A percentile compares a stretch with the other conserved stretches of the same genome.
Evolutionary conservation across 2,329 filamentous ascomycete species (phyloP).

Genomic region (Coccinonectria pachysandricola): DNA sequence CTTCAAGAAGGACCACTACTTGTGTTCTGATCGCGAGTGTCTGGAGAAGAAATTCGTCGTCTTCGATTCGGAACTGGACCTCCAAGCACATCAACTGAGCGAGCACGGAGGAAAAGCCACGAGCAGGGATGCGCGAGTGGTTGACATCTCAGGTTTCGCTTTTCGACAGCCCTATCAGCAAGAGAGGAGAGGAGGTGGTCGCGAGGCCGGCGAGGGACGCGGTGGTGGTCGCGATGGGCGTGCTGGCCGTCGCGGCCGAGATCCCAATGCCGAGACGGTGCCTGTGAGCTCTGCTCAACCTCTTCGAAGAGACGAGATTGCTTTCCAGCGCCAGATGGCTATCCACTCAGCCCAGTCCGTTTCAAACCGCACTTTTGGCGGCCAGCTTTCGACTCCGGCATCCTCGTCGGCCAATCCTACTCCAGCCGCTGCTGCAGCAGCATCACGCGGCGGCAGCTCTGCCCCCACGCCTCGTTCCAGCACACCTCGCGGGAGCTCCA

Average conservation of each 20-base stretch:
- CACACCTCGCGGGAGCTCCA: constrained; percentile 14
- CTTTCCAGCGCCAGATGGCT: constrained; percentile 84
- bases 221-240: constrained; percentile 49
- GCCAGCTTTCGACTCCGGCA: constrained; percentile 56
- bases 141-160: constrained; percentile 83
- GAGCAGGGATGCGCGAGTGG: constrained; percentile 69
- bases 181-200: constrained; percentile 34
- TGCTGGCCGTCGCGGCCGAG: constrained; percentile 53
- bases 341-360: constrained; percentile 81
- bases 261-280: constrained; percentile 75
- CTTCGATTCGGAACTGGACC: constrained; percentile 86
- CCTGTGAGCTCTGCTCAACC: constrained; percentile 70
- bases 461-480: constrained; percentile 10
- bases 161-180: constrained; percentile 62
- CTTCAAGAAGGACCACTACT: constrained; percentile 77
- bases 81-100: constrained; percentile 86
- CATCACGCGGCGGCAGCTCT: constrained; percentile 12
- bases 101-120: constrained; percentile 80
- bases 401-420: constrained; percentile 19
- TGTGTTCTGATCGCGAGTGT: constrained; percentile 78
- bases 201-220: constrained; percentile 31
- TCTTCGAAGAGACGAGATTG: constrained; percentile 74
- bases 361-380: constrained; percentile 72
- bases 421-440: constrained; percentile 15
- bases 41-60: constrained; percentile 97